phyloP scores from a whole-genome alignment of 2,329 filamentous ascomycete species.

The Ciborinia camelliae region DNA sequence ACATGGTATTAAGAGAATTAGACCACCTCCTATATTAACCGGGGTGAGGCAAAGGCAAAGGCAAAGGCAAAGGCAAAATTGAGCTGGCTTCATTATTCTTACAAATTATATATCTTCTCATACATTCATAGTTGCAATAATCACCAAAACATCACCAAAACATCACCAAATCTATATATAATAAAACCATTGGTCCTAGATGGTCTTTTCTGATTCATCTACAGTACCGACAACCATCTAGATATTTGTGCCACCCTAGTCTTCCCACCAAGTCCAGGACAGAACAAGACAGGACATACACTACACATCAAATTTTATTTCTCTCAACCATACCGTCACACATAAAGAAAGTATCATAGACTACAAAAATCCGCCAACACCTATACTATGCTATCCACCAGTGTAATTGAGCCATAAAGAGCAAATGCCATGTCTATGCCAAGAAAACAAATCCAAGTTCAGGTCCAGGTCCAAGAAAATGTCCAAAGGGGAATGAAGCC shows the following conservation, averaged over 20 bases:
- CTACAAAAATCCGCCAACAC: conserved; percentile 9
- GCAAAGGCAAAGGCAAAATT: neutral
- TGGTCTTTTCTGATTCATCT: neutral
- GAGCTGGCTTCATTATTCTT: too few relatives aligned
- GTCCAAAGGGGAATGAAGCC: neutral
- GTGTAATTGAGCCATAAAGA: neutral
- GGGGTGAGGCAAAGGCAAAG: neutral
- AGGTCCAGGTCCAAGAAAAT: conserved; percentile 11
- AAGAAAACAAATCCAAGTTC: conserved; percentile 16
- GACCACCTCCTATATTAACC: too few relatives aligned
- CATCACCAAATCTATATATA: neutral
- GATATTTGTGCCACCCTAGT: neutral
- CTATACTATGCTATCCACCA: neutral
- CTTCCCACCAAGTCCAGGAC: neutral
- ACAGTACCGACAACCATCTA: neutral
- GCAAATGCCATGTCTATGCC: conserved; percentile 10
- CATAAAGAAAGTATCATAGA: neutral
- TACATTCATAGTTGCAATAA: neutral
- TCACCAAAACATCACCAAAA: neutral
- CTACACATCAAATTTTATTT: neutral
- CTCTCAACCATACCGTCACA: neutral
- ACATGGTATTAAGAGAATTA: neutral
- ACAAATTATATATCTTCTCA: neutral
- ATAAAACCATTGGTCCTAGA: neutral
- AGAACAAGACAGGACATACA: neutral